These are phyloP conservation scores for Andrographis paniculata DNA, from an alignment of 305 asterid genomes.

Conservation along the genomic window DNA sequence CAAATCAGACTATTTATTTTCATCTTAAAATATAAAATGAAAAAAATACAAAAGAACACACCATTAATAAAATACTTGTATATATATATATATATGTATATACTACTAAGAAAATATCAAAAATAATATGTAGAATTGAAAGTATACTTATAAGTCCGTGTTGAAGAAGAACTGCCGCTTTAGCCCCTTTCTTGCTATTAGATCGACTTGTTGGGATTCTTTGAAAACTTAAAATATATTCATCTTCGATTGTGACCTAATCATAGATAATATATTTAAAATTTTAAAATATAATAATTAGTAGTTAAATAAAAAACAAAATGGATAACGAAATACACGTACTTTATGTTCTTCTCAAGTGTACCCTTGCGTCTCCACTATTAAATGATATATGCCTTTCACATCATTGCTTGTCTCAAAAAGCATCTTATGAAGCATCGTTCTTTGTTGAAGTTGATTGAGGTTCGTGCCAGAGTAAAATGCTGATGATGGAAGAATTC, in stretches of 20 bases:
- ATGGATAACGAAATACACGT: neutral
- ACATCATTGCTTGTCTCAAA: constrained; percentile 1
- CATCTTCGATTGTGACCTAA: constrained; percentile 66
- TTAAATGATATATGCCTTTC: constrained; percentile 36
- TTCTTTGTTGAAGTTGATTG: constrained; percentile 50
- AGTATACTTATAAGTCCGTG: constrained; percentile 63
- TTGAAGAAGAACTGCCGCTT: constrained; percentile 54
- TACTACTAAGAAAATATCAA: too few species aligned
- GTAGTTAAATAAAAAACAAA: neutral
- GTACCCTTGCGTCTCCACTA: constrained; percentile 47
- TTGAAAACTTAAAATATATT: constrained; percentile 54
- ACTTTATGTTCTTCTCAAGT: constrained; percentile 56
- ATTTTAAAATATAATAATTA: too few species aligned
- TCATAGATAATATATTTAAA: neutral
- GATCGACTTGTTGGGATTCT: constrained; percentile 43
- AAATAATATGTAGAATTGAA: constrained; percentile 1
- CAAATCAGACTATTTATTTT: too few species aligned
- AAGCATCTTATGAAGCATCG: constrained; percentile 10
- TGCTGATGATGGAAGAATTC: constrained; percentile 29
- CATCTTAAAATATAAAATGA: too few species aligned
- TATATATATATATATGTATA: too few species aligned
- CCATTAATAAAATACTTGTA: too few species aligned
- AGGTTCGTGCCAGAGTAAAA: constrained; percentile 39
- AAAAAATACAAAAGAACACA: too few species aligned
- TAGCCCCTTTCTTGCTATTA: constrained; percentile 17